Conservation (phyloP, 805 yeast genomes). For the Lachancea nothofagi region DNA sequence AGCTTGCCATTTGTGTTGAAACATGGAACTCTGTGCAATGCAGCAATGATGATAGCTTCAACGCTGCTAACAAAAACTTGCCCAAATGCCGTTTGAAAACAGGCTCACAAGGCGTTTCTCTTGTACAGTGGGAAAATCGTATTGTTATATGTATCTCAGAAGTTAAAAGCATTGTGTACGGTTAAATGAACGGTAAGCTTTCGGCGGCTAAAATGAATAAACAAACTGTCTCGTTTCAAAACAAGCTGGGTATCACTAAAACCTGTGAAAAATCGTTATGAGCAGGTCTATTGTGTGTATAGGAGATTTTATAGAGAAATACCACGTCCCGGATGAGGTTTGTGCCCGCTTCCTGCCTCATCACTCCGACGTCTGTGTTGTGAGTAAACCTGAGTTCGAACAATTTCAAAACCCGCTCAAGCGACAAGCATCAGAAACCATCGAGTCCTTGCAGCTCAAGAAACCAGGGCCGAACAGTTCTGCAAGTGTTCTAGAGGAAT, state of each 20-base stretch:
- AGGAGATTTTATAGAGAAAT: constrained; percentile 8
- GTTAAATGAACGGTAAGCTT: too few species aligned
- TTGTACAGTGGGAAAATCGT: too few species aligned
- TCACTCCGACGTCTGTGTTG: constrained; percentile 2
- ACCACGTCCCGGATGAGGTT: constrained; percentile 5
- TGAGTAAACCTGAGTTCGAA: constrained; percentile 2
- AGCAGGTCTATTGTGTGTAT: constrained; percentile 8
- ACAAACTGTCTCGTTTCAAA: too few species aligned
- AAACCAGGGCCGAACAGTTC: not conserved
- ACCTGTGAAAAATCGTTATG: not conserved
- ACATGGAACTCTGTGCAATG: too few species aligned
- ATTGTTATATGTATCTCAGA: too few species aligned
- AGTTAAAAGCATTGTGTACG: too few species aligned
- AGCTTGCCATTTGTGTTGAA: too few species aligned
- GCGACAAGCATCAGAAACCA: not conserved
- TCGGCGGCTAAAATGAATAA: constrained; percentile 2
- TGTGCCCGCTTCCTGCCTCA: constrained; percentile 6
- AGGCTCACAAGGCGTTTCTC: too few species aligned
- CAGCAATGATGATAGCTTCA: too few species aligned
- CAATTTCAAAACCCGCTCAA: not conserved
- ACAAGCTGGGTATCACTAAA: too few species aligned
- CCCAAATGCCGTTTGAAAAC: too few species aligned
- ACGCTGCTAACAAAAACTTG: too few species aligned
- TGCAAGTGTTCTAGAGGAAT: not conserved
- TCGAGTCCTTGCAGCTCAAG: not conserved